Percentiles rank a stretch among this genome's conserved stretches.
phyloP scores from a whole-genome alignment of 2,329 filamentous ascomycete genomes.

The Huntiella bhutanensis region DNA sequence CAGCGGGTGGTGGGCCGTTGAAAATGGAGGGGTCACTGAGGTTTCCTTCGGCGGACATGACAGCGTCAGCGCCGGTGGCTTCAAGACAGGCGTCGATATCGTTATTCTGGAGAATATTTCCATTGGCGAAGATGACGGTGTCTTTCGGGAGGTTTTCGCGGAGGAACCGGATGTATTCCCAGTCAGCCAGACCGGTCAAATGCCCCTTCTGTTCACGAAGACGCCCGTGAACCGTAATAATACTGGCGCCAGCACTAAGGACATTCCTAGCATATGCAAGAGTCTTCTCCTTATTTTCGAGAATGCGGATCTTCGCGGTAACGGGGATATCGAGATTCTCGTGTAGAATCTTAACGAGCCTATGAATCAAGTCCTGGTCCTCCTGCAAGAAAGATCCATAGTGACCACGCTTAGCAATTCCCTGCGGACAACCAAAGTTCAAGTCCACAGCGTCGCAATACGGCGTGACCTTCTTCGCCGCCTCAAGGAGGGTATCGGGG shows the following conservation, averaged over 20 bases:
- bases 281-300: constrained; percentile 73
- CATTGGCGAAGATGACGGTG: constrained; percentile 91
- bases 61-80: constrained; percentile 70
- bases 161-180: constrained; percentile 65
- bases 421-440: constrained; percentile 90
- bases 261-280: constrained; percentile 80
- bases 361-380: constrained; percentile 64
- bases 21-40: constrained; percentile 85
- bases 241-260: constrained; percentile 70
- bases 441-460: constrained; percentile 91
- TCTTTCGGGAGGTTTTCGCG: constrained; percentile 67
- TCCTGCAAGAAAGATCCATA: constrained; percentile 95
- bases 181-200: constrained; percentile 82
- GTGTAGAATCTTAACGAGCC: constrained; percentile 70
- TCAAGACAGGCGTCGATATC: constrained; percentile 64
- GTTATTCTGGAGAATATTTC: constrained; percentile 66
- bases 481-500: constrained; percentile 56
- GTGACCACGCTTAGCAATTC: constrained; percentile 74
- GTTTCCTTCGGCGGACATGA: constrained; percentile 95
- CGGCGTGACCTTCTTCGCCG: constrained; percentile 59
- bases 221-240: constrained; percentile 82
- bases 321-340: constrained; percentile 62
- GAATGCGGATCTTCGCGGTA: constrained; percentile 83
- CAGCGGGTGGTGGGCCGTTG: constrained; percentile 8
- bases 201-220: constrained; percentile 88